Evolutionary conservation across 148 eudicot species (phyloP), one percentile per base, ranked within the genome.

Genomic region (Silene latifolia): DNA sequence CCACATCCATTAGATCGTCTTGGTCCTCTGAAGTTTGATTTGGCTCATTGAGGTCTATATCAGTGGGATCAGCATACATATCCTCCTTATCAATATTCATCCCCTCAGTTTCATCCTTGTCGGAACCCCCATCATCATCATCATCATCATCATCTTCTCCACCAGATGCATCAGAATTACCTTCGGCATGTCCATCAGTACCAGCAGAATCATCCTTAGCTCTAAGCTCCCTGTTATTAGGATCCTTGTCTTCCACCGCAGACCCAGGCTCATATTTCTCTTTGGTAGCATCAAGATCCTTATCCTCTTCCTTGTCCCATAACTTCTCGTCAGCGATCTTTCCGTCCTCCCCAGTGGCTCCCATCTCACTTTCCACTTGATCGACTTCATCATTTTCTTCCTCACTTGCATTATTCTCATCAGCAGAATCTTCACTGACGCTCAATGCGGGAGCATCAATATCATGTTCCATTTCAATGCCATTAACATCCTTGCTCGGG

Each of bases 401-500:
- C 13, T 88, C 83, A 35, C 83, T 88, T 39, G 69, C 79, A 21
- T 75, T 76, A 63, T 75, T 72, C 61, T 86, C 92, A 21, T 76
- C 65, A n/a, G 65, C 93, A 67, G 93, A 86, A 74, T 89, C 97
- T 77, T 95, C 97, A 80, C 98, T 92, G n/a, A 95, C 81, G 79
- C 87, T 90, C 72, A 56, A 74, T 9, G 88, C 80, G 65, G 80
- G 83, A 71, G 86, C 97, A 63, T 78, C 86, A 68, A 95, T 85
- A 75, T 95, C 94, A 21, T 90, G 78, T 8, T 82, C 88, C 97
- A 92, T 90, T 82, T 95, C 99, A 60, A 95, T 79, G 10, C 99
- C 99, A 72, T 95, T 87, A 0, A 77, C 88, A 75, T 84, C 84
- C 80, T 90, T 85, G 81, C 79, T 76, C 15, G 94, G 93, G 48